These are phyloP conservation scores for Rhizopus sp. DNA, from an alignment of 371 early-diverging fungal genomes.

Conservation along the genomic window DNA sequence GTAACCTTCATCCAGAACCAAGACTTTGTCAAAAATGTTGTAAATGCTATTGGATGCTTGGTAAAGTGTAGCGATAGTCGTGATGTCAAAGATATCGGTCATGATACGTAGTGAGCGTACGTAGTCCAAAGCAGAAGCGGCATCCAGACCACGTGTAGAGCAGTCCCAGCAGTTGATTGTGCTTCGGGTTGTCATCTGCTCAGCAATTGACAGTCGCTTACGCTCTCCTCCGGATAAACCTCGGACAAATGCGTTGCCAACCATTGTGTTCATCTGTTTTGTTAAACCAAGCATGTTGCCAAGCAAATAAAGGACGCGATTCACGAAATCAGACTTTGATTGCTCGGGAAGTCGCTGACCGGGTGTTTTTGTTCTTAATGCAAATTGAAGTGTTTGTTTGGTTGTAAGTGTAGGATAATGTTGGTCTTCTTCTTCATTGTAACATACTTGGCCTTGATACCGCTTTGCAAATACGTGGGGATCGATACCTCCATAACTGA, in stretches of 20 bases:
- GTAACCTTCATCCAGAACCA: constrained; percentile 72
- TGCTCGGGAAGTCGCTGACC: constrained; percentile 53
- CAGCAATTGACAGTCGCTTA: constrained; percentile 87
- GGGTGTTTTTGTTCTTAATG: constrained; percentile 69
- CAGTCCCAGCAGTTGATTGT: constrained; percentile 85
- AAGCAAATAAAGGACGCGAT: constrained; percentile 52
- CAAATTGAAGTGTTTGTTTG: constrained; percentile 67
- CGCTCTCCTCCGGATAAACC: constrained; percentile 88
- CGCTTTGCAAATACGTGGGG: constrained; percentile 54
- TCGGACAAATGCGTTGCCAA: constrained; percentile 83
- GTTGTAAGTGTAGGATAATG: constrained; percentile 72
- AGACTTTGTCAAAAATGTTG: constrained; percentile 73
- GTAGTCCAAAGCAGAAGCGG: constrained; percentile 85
- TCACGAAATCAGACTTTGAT: constrained; percentile 42
- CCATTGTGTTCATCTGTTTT: constrained; percentile 75
- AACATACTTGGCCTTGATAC: constrained; percentile 66
- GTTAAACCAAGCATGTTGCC: constrained; percentile 75
- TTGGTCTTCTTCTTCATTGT: constrained; percentile 74
- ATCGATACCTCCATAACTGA: constrained; percentile 69
- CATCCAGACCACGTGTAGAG: constrained; percentile 91
- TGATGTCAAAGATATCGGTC: constrained; percentile 62
- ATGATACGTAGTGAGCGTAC: constrained; percentile 68
- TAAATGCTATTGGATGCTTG: constrained; percentile 79
- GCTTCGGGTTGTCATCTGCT: constrained; percentile 81
- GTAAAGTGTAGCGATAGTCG: constrained; percentile 56